Evolutionary conservation across 352 stramenopile species (phyloP), one percentile per base, ranked within the genome.

Genomic region (Globisporangium megalacanthum): DNA sequence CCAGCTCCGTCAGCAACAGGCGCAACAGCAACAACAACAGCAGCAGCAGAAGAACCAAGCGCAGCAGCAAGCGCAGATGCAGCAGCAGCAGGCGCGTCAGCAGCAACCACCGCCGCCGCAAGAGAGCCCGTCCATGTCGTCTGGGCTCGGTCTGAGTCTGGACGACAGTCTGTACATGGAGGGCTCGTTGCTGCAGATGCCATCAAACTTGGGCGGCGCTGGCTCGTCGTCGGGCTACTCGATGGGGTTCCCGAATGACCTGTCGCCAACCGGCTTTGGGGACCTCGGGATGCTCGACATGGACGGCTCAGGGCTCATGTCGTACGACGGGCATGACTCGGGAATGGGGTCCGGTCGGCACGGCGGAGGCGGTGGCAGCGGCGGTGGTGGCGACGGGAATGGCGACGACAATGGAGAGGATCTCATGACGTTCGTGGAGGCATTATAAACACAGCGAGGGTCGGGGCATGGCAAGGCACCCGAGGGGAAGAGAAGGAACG

Each of bases 111-210:
- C 58, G 49, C 61, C 68, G 35, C 64, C 77, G 17, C 62, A 73
- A 17, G 73, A 88, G 50, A 78, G 69, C 31, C 70, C 77, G 15
- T 77, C 76, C 15, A 64, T 86, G 52, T 73, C 44, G 35, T 82
- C 77, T 19, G 68, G 72, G 10, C 61, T 87, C 4, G 70, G 65
- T 8, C 60, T 89, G 39, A 75, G 56, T 17, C 61, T 88, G 41
- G 79, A 89, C 55, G 77, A 89, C 39, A 78, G 68, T 17, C 51
- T 86, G 13, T 89, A 87, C 33, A 86, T 86, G 77, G 76, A 89
- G 52, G 58, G 66, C 49, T 70, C 64, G 35, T 52, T 85, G 54
- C 42, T 87, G 54, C 77, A 84, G 56, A 85, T 89, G 77, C 69
- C 72, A 9, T 72, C 70, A 14, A 83, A 72, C 33, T 62, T 89